Conservation (phyloP, 176 grass and related monocot genomes). For the Cenchrus purpureus region DNA sequence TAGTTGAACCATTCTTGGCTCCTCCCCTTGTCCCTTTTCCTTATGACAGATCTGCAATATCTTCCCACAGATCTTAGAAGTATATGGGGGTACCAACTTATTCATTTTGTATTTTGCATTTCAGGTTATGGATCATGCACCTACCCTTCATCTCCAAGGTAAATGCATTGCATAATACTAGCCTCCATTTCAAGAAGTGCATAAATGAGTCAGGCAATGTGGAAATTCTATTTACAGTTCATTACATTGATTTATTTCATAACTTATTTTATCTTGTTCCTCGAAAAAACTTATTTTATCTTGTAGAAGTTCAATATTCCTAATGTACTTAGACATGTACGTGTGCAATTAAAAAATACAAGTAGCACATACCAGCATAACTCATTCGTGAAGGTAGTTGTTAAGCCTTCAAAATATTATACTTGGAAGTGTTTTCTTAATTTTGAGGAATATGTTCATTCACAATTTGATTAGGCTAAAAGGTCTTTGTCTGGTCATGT, state of each 20-base stretch:
- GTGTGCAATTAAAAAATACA: not conserved
- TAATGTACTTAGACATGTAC: not conserved
- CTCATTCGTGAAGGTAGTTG: not conserved
- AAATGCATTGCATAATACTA: not conserved
- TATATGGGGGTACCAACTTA: not conserved
- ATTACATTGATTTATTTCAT: not conserved
- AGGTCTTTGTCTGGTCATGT: too few species aligned
- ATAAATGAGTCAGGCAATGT: not conserved
- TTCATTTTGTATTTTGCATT: conserved; percentile 18
- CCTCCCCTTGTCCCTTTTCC: too few species aligned
- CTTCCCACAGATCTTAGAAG: not conserved
- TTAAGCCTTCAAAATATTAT: not conserved
- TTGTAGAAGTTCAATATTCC: not conserved
- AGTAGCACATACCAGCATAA: not conserved
- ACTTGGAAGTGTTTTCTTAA: not conserved
- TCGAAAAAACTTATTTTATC: not conserved
- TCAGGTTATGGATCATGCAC: conserved; percentile 60
- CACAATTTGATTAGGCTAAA: not conserved
- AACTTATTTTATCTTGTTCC: not conserved
- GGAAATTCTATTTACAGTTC: not conserved
- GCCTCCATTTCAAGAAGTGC: not conserved
- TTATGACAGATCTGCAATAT: not conserved
- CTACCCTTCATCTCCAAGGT: conserved; percentile 53
- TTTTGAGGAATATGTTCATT: not conserved
- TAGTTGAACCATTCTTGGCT: not conserved